These are phyloP conservation scores for Scheffersomyces stipitis DNA, from an alignment of 805 yeast species.

Conservation along the genomic window DNA sequence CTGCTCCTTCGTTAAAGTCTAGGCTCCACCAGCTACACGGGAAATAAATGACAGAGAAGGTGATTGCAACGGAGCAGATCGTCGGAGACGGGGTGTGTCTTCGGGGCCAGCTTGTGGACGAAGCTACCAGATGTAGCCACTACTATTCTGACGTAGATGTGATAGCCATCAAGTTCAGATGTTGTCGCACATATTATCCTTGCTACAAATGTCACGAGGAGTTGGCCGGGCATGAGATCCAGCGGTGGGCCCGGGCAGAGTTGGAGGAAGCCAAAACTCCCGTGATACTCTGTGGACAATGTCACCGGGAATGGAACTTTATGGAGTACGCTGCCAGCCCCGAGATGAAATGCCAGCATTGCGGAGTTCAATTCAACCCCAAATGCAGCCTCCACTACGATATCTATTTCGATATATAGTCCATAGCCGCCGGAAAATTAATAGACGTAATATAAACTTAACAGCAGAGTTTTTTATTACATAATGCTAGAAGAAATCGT, in stretches of 20 bases:
- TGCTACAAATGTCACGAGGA: constrained; percentile 40
- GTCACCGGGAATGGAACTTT: constrained; percentile 11
- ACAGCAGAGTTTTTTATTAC: too few species aligned
- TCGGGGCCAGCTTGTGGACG: constrained; percentile 23
- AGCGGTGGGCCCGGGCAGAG: constrained; percentile 12
- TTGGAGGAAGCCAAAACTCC: constrained; percentile 9
- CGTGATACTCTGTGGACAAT: constrained; percentile 40
- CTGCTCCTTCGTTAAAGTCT: too few species aligned
- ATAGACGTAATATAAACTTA: too few species aligned
- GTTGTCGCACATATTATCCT: constrained; percentile 38
- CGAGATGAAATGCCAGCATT: constrained; percentile 19
- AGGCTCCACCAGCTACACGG: too few species aligned
- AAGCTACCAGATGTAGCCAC: constrained; percentile 37
- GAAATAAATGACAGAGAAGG: too few species aligned
- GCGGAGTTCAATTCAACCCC: constrained; percentile 35
- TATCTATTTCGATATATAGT: constrained; percentile 29
- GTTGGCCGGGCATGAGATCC: constrained; percentile 9
- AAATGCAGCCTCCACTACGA: constrained; percentile 36
- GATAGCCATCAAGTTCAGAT: constrained; percentile 39
- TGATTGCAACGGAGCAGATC: too few species aligned
- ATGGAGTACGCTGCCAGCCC: background rate
- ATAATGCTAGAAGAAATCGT: too few species aligned
- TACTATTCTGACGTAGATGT: constrained; percentile 35
- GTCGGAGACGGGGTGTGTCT: background rate
- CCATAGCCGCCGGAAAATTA: too few species aligned